Evolutionary conservation across 1,284 basidiomycete genomes (phyloP).

Genomic region (Irpex sp.): DNA sequence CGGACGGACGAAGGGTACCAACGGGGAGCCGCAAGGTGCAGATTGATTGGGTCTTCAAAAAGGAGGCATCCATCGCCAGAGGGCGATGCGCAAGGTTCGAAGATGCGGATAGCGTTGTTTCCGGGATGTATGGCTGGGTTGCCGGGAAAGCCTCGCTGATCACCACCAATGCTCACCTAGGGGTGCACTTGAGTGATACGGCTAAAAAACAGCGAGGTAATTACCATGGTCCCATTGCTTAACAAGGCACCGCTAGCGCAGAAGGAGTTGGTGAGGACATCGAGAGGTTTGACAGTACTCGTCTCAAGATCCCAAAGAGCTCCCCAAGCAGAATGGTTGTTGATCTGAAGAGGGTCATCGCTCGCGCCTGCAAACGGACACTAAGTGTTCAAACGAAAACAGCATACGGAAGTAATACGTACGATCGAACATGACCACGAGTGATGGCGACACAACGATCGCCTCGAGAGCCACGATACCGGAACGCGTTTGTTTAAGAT

Average conservation of each 20-base stretch:
- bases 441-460: conserved; percentile 39
- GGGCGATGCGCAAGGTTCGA: conserved; percentile 32
- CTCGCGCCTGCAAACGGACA: conserved; percentile 13
- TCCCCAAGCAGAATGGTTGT: conserved; percentile 41
- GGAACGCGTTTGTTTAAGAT: conserved; percentile 31
- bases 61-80: conserved; percentile 33
- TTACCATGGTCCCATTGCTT: conserved; percentile 43
- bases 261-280: conserved; percentile 44
- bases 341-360: conserved; percentile 39
- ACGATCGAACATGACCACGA: conserved; percentile 42
- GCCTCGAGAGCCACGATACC: conserved; percentile 46
- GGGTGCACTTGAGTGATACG: not conserved
- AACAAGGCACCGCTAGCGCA: conserved; percentile 46
- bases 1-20: conserved; percentile 41
- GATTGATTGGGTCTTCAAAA: conserved; percentile 32
- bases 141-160: conserved; percentile 36
- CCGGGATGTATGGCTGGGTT: conserved; percentile 34
- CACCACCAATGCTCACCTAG: conserved; percentile 39
- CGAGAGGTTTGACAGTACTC: conserved; percentile 33
- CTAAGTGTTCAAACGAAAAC: not conserved
- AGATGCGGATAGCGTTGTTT: conserved; percentile 29
- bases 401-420: conserved; percentile 12
- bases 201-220: not conserved
- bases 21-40: conserved; percentile 31
- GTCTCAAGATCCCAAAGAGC: conserved; percentile 40